These are phyloP conservation scores for Lentinula sp. DNA, from an alignment of 768 basidiomycete genomes.

Conservation along the genomic window DNA sequence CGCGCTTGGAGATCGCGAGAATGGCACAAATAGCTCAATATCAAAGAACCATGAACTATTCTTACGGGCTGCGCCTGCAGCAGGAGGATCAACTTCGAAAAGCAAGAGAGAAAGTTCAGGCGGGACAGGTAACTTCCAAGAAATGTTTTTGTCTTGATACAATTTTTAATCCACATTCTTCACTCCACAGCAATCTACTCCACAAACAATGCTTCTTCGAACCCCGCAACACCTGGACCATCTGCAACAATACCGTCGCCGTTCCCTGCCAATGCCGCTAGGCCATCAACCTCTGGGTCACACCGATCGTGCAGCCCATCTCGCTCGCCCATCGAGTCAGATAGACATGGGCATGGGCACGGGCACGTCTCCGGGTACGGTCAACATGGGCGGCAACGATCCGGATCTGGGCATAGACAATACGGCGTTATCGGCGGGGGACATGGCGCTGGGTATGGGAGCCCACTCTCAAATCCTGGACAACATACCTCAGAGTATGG, in stretches of 20 bases:
- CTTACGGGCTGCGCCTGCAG: constrained; percentile 1
- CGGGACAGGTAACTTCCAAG: background rate
- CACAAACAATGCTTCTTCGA: background rate
- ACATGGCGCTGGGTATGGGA: background rate
- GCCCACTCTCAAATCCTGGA: background rate
- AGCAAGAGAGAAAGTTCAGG: background rate
- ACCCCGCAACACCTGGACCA: background rate
- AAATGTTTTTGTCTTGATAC: background rate
- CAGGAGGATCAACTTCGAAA: constrained; percentile 6
- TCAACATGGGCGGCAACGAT: background rate
- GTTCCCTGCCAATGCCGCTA: constrained; percentile 1
- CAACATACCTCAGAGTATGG: background rate
- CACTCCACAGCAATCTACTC: background rate
- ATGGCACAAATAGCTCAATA: background rate
- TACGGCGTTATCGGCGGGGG: background rate
- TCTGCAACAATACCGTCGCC: constrained; percentile 4
- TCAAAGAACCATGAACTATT: constrained; percentile 1
- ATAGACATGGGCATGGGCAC: background rate
- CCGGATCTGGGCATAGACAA: background rate
- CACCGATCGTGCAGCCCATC: background rate
- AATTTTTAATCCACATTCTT: background rate
- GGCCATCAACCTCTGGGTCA: background rate
- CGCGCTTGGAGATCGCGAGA: constrained; percentile 1
- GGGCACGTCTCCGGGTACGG: background rate
- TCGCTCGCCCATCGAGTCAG: background rate